phyloP scores from a whole-genome alignment of 306 rosid species.

The Chamaecrista fasciculata region DNA sequence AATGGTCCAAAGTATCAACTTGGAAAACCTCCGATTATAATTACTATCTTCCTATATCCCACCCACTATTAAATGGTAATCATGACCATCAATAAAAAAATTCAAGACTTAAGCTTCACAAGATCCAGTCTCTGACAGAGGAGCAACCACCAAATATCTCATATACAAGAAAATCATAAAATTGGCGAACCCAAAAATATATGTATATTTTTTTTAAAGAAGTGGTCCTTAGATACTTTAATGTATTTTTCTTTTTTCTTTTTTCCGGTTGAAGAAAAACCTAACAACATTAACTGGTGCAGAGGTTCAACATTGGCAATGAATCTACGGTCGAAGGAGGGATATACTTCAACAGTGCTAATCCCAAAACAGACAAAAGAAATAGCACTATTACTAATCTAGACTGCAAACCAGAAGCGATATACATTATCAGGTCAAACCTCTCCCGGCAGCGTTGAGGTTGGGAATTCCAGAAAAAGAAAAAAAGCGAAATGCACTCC shows the following conservation, averaged over 20 bases:
- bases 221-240: neutral
- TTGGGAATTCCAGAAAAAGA: neutral
- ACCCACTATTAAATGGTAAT: neutral
- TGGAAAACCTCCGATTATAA: neutral
- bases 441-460: neutral
- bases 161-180: neutral
- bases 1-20: slow-evolving; percentile 9
- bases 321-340: slow-evolving; percentile 2
- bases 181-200: neutral
- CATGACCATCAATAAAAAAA: neutral
- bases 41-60: neutral
- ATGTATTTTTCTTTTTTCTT: neutral
- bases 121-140: slow-evolving; percentile 9
- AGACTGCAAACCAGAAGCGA: neutral
- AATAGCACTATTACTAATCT: slow-evolving; percentile 1
- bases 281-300: neutral
- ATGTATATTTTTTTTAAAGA: too few relatives aligned
- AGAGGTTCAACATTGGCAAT: slow-evolving; percentile 7
- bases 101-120: neutral
- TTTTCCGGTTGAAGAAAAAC: neutral
- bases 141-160: slow-evolving; percentile 17
- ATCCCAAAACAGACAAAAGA: neutral
- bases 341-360: neutral
- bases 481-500: neutral
- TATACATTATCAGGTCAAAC: neutral